Evolutionary conservation across 768 basidiomycete genomes (phyloP).

Genomic region (Pleurotus salmoneostramineus): DNA sequence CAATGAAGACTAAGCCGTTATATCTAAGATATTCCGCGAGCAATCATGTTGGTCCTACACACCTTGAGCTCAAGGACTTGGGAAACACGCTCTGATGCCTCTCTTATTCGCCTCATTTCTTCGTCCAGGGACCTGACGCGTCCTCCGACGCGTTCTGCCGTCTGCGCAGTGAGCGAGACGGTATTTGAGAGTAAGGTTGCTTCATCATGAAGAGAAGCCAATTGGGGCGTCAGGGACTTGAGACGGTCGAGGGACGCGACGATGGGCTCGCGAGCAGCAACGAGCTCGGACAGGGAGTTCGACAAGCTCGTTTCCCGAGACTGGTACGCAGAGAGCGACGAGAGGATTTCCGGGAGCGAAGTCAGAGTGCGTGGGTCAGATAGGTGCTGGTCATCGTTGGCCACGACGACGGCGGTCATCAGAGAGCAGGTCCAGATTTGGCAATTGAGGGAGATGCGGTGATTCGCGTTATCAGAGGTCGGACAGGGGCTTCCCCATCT

Average conservation of each 20-base stretch:
- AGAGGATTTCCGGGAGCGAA: slow-evolving; percentile 64
- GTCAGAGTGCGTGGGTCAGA: slow-evolving; percentile 46
- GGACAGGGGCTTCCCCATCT: neutral
- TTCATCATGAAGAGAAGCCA: slow-evolving; percentile 62
- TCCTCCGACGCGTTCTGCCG: slow-evolving; percentile 87
- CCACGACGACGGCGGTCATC: neutral
- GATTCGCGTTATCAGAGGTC: neutral
- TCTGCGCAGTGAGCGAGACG: slow-evolving; percentile 71
- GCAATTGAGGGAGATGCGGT: neutral
- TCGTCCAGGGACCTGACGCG: slow-evolving; percentile 86
- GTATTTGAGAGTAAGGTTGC: slow-evolving; percentile 49
- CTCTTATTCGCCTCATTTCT: slow-evolving; percentile 87
- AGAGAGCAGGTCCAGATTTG: neutral
- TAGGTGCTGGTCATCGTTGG: neutral
- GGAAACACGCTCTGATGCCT: slow-evolving; percentile 87
- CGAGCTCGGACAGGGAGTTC: slow-evolving; percentile 61
- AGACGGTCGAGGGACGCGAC: slow-evolving; percentile 57
- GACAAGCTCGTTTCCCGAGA: slow-evolving; percentile 78
- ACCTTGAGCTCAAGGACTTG: slow-evolving; percentile 97
- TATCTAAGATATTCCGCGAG: slow-evolving; percentile 2
- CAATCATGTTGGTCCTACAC: slow-evolving; percentile 4
- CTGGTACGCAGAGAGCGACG: slow-evolving; percentile 71
- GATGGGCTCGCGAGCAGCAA: slow-evolving; percentile 68
- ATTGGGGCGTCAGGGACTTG: slow-evolving; percentile 51
- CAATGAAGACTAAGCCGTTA: slow-evolving; percentile 30